Conservation (phyloP, 108 stramenopile genomes). For the Nannochloropsis gaditana region DNA sequence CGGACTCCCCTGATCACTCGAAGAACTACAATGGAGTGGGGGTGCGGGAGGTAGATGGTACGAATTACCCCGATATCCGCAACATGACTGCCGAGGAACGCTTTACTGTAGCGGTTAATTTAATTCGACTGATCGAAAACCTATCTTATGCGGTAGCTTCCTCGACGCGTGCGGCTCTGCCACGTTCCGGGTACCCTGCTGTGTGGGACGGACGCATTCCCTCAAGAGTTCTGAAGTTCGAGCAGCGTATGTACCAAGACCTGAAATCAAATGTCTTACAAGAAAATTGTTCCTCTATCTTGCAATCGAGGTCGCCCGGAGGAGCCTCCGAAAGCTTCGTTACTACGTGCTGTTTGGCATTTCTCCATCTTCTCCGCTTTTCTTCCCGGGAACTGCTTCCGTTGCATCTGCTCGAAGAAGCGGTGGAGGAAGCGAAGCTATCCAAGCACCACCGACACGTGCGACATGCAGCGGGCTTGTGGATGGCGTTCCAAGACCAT, state of each 20-base stretch:
- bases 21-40: too few species aligned
- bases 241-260: background rate
- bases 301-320: too few species aligned
- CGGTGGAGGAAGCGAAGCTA: background rate
- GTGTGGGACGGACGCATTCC: slow-evolving; percentile 12
- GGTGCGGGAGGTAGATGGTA: background rate
- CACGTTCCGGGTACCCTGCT: background rate
- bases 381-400: background rate
- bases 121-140: background rate
- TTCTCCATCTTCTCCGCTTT: background rate
- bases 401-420: background rate
- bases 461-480: background rate
- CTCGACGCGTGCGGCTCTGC: background rate
- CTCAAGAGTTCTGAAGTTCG: background rate
- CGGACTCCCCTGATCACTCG: background rate
- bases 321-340: too few species aligned
- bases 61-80: background rate
- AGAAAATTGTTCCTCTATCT: too few species aligned
- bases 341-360: background rate
- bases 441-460: background rate
- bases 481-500: background rate
- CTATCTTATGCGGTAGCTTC: background rate
- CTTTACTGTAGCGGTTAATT: background rate
- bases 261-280: background rate
- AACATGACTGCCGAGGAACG: background rate